Evolutionary conservation across 2,329 filamentous ascomycete genomes (phyloP).

Genomic region (Fusarium palustre): DNA sequence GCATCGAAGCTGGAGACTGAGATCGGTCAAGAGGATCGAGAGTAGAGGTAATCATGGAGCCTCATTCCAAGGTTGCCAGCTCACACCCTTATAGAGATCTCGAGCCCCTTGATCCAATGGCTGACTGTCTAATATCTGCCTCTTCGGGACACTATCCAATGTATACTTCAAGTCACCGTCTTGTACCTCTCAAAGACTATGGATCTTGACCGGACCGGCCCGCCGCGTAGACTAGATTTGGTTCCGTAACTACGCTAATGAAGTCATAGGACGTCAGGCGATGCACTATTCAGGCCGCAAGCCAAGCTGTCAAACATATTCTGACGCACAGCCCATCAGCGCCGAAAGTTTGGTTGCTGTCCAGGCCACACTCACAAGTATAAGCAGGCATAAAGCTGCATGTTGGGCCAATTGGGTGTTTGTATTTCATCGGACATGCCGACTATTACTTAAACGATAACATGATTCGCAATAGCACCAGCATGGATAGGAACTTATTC

Average conservation of each 20-base stretch:
- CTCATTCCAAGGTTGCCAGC: not conserved
- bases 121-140: not conserved
- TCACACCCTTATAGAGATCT: slow-evolving; percentile 16
- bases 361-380: not conserved
- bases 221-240: not conserved
- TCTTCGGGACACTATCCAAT: not conserved
- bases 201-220: slow-evolving; percentile 3
- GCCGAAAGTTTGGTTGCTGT: not conserved
- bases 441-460: not conserved
- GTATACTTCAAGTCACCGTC: not conserved
- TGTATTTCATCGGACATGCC: not conserved
- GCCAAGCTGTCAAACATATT: slow-evolving; percentile 11
- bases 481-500: not conserved
- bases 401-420: not conserved
- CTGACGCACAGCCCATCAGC: slow-evolving; percentile 13
- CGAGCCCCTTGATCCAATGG: slow-evolving; percentile 3
- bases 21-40: not conserved
- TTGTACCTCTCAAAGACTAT: slow-evolving; percentile 5
- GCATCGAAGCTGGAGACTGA: not conserved
- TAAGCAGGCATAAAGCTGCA: slow-evolving; percentile 2
- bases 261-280: slow-evolving; percentile 14
- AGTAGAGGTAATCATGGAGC: not conserved
- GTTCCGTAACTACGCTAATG: not conserved
- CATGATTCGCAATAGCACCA: not conserved
- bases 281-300: slow-evolving; percentile 8